Conservation (phyloP, 805 yeast genomes). For the Wickerhamomyces strasburgensis region DNA sequence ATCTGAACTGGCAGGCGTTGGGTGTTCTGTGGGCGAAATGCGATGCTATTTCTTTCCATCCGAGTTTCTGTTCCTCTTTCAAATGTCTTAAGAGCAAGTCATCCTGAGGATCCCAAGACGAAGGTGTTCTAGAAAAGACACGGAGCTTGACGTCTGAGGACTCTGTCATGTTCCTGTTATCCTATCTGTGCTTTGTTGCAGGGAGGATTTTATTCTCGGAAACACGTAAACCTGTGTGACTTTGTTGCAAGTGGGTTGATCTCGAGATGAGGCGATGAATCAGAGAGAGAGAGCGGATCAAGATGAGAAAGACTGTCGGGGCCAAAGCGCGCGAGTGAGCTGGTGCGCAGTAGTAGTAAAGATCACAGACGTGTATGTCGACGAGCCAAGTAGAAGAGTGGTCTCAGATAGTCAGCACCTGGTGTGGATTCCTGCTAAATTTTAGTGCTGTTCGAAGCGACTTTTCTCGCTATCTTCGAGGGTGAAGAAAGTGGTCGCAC, state of each 20-base stretch:
- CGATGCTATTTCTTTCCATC: slow-evolving; percentile 84
- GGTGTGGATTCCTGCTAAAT: not conserved
- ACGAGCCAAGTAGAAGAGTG: no score
- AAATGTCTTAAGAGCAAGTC: slow-evolving; percentile 66
- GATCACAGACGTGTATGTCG: no score
- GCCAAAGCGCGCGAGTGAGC: slow-evolving; percentile 9
- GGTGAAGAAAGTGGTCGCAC: no score
- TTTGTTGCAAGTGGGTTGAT: not conserved
- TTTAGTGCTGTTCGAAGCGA: not conserved
- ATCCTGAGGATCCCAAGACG: slow-evolving; percentile 78
- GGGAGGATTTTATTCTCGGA: not conserved
- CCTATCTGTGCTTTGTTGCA: not conserved
- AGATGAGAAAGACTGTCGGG: no score
- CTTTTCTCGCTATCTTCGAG: not conserved
- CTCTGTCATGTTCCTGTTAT: slow-evolving; percentile 1
- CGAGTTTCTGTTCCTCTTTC: slow-evolving; percentile 77
- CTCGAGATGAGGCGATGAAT: slow-evolving; percentile 12
- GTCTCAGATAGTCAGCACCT: no score
- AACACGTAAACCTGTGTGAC: no score
- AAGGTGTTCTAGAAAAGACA: slow-evolving; percentile 35
- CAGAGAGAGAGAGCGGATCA: not conserved
- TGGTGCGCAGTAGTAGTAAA: not conserved
- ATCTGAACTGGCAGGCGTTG: slow-evolving; percentile 84
- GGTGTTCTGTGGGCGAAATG: slow-evolving; percentile 80
- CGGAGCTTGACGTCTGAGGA: slow-evolving; percentile 14